phyloP scores from a whole-genome alignment of 345 rosid species.

The Pelargonium nanum region DNA sequence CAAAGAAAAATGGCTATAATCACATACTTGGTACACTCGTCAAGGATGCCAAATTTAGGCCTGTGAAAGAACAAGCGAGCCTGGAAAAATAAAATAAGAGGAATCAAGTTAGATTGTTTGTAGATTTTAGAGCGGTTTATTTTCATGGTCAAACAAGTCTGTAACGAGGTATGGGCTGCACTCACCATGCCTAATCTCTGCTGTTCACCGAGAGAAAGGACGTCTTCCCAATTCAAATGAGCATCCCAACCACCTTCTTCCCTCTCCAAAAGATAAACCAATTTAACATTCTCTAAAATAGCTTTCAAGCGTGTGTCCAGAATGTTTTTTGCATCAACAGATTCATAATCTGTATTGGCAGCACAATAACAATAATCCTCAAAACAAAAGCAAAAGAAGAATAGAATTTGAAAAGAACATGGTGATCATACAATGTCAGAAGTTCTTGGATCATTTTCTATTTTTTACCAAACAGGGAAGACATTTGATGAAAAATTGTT shows the following conservation, averaged over 20 bases:
- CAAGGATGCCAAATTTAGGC: conserved; percentile 88
- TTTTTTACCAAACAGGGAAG: no score
- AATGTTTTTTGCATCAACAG: conserved; percentile 22
- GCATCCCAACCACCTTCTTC: conserved; percentile 87
- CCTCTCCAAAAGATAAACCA: conserved; percentile 81
- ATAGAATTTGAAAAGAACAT: no score
- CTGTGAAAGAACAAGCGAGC: conserved; percentile 93
- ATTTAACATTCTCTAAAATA: conserved; percentile 68
- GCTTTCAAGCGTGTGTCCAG: conserved; percentile 56
- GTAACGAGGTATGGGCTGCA: neutral
- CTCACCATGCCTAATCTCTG: conserved; percentile 97
- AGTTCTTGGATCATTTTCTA: no score
- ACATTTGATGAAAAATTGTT: no score
- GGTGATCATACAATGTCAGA: no score
- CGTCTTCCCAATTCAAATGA: conserved; percentile 75
- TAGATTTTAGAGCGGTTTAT: neutral
- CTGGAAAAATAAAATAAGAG: conserved; percentile 27
- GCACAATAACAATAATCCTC: conserved; percentile 4
- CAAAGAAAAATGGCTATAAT: neutral
- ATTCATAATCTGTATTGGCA: conserved; percentile 30
- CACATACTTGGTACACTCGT: conserved; percentile 94
- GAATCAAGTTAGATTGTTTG: conserved; percentile 13
- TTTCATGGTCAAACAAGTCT: no score
- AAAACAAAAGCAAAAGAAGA: neutral
- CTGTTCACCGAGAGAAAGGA: conserved; percentile 93